phyloP scores from a whole-genome alignment of 139 green algal species.

The Gonium pectorale region DNA sequence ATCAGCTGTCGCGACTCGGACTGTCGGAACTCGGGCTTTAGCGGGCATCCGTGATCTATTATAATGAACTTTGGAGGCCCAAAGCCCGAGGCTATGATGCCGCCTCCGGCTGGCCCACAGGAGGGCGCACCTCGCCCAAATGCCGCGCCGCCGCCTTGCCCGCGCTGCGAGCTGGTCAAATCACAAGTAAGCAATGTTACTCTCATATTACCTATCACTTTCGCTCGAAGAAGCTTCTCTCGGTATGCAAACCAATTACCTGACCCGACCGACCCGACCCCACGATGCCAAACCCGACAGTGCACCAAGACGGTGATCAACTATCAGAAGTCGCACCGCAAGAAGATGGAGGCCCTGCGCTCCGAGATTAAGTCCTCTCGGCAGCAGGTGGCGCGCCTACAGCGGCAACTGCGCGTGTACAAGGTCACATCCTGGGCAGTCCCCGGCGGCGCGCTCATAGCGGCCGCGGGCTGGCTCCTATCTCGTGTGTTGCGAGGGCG shows the following conservation, averaged over 20 bases:
- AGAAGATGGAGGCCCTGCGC: slow-evolving; percentile 70
- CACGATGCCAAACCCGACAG: slow-evolving; percentile 30
- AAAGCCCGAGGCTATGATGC: neutral
- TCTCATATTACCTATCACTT: no score
- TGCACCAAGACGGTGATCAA: slow-evolving; percentile 72
- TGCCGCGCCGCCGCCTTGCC: slow-evolving; percentile 32
- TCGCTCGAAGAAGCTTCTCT: no score
- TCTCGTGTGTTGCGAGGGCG: neutral
- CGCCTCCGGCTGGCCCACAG: no score
- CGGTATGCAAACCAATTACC: no score
- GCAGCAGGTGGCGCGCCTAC: slow-evolving; percentile 40
- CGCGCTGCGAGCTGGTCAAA: slow-evolving; percentile 43
- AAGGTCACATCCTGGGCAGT: neutral
- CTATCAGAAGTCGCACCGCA: slow-evolving; percentile 72
- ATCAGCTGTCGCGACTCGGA: no score
- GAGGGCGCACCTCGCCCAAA: neutral
- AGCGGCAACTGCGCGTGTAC: slow-evolving; percentile 17
- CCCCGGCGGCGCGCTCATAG: neutral
- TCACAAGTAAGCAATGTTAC: neutral
- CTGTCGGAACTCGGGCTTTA: no score
- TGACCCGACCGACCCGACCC: neutral
- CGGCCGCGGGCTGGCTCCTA: neutral
- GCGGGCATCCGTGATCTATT: no score
- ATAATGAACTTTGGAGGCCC: slow-evolving; percentile 2
- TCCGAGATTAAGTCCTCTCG: slow-evolving; percentile 46